phyloP scores from a whole-genome alignment of 495 filamentous ascomycete species.

The Schizothecium vesticola region DNA sequence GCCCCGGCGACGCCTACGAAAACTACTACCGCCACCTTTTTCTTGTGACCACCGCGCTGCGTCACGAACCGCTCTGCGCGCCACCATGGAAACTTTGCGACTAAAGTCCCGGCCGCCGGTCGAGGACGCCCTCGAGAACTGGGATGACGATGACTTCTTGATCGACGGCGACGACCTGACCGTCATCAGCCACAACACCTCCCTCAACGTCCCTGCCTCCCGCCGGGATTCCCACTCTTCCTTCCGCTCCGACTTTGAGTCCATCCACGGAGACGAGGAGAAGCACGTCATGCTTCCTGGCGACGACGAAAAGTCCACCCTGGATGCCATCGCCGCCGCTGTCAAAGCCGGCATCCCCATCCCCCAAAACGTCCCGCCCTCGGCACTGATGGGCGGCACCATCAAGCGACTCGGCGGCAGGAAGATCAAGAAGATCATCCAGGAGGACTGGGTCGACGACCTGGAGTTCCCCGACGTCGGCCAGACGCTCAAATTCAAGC shows the following conservation, averaged over 20 bases:
- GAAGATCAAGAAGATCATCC: conserved; percentile 66
- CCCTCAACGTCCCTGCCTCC: conserved; percentile 46
- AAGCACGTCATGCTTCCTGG: conserved; percentile 73
- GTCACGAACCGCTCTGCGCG: not conserved
- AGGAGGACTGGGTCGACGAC: conserved; percentile 92
- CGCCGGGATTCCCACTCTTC: conserved; percentile 76
- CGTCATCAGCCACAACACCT: conserved; percentile 58
- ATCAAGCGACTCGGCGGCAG: conserved; percentile 87
- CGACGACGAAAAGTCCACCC: conserved; percentile 71
- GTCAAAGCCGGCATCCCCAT: conserved; percentile 88
- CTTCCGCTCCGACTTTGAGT: conserved; percentile 73
- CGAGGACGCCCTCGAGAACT: conserved; percentile 67
- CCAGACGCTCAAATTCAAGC: conserved; percentile 58
- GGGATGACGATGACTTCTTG: conserved; percentile 82
- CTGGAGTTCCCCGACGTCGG: conserved; percentile 68
- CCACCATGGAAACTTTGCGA: conserved; percentile 53
- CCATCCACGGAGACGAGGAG: conserved; percentile 72
- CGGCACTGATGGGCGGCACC: conserved; percentile 87
- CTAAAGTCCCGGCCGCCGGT: conserved; percentile 50
- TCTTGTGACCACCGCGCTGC: not conserved
- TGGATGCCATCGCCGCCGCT: conserved; percentile 81
- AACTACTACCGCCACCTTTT: not conserved
- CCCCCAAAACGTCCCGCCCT: conserved; percentile 81
- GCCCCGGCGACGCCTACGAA: not conserved
- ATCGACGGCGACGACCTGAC: conserved; percentile 68